Evolutionary conservation across 805 yeast genomes (phyloP), one percentile per base, ranked within the genome.

Genomic region (Wickerhamiella occidentalis): DNA sequence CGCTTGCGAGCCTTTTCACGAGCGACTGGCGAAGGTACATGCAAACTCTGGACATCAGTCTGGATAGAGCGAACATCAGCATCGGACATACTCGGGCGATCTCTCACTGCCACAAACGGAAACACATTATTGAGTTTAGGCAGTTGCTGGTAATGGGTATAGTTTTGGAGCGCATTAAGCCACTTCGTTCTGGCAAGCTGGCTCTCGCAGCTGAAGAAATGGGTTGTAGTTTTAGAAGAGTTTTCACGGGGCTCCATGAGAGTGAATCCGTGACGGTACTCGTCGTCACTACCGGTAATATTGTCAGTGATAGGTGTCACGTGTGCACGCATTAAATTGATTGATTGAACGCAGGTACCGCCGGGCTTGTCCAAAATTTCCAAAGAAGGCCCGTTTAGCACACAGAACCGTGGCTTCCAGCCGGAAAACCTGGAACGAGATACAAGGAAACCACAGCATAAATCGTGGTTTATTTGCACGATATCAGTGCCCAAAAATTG

Each of bases 241-340:
- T 22, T 35, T 17, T 30, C 43, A 21, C 40, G 44, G 13, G 45
- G 47, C 29, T 49, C 51, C 21, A 44, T 26, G 2, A 49, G 15
- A 6, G 45, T 22, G 35, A 49, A 49, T 3, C 47, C 51, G 15
- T 49, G 23, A 26, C 51, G 48, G 21, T 49, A 38, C 45, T 49
- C 51, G 22, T 49, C 48, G 9, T 44, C 48, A 22, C 26, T 25
- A 7, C 33, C 40, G 19, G 43, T 42, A 30, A 42, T 17, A n/a
- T 43, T 30, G 35, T 49, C 51, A 4, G 42, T 18, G 17, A 49
- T 44, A 1, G 47, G 37, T 6, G 35, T 11, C 3, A 49, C 23
- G 2, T 7, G 25, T 3, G 51, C 51, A 15, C 48, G 28, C 18
- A 19, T 3, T 15, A 49, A 38, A 7, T 45, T 29, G 18, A 49